Evolutionary conservation across 192 early-diverging fungal genomes (phyloP), one percentile per base, ranked within the genome.

Genomic region (Pilaira anomala): DNA sequence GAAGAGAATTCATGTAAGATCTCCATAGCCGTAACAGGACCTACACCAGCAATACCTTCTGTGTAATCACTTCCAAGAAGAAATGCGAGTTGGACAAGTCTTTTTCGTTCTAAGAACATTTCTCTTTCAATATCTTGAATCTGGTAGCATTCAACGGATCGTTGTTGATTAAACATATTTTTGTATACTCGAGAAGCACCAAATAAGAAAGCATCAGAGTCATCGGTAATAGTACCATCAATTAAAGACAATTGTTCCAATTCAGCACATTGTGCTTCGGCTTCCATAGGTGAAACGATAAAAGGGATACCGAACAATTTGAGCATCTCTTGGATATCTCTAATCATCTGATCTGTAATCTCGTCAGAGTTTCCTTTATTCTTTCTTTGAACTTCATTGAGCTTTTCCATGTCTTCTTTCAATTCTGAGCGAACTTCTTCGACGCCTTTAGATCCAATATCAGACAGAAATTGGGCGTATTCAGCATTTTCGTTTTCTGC

Each of bases 41-140:
- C 97, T 28, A 98, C 69, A 3, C 94, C 93, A 25, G 82, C 74
- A 60, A 99, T 78, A 0, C 97, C 97, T 13, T 83, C 83, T 0
- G 97, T 94, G 68, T 99, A 99, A 77, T 99, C 97, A 70, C 94
- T 97, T n/a, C 95, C 95, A 9, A 99, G 79, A 14, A 99, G 66
- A 53, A 88, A 93, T 18, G 96, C 94, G 44, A 99, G 65, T 53
- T 85, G 79, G 33, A 98, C 87, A 61, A 98, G 69, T 25, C 85
- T 83, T 41, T 87, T 75, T 48, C 92, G 76, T 33, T 81, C 67
- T 40, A 98, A 67, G 8, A 73, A 73, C 75, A 97, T 79, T 69
- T 86, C 82, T 14, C 79, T 68, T 54, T 80, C 78, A 28, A 99
- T 71, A 46, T 84, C 82, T 6, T 76, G 72, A 56, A 73, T 71